phyloP scores from a whole-genome alignment of 129 eudicot species.

The Scalesia atractyloides region DNA sequence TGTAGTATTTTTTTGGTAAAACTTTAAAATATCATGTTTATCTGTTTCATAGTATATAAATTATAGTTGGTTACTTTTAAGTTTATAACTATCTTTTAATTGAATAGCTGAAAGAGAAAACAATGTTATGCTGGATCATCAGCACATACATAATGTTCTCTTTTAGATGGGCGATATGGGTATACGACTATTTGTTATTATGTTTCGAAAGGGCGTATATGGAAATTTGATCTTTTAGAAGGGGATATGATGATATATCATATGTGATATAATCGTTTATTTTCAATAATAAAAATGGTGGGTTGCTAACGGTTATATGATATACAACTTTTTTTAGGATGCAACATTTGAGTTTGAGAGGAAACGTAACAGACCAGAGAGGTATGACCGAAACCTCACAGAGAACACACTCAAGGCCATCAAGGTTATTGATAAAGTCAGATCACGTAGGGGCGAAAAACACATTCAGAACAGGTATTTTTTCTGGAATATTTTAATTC shows the following conservation, averaged over 20 bases:
- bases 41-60: background rate
- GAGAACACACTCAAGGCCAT: constrained; percentile 81
- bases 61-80: background rate
- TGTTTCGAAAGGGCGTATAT: background rate
- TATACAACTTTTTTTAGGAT: constrained; percentile 47
- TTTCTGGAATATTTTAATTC: background rate
- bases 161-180: too few species aligned
- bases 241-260: background rate
- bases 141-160: background rate
- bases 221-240: background rate
- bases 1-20: background rate
- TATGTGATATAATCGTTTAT: background rate
- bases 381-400: constrained; percentile 83
- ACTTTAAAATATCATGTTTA: background rate
- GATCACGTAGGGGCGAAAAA: constrained; percentile 47
- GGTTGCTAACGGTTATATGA: background rate
- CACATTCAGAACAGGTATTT: constrained; percentile 57
- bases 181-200: background rate
- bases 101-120: background rate
- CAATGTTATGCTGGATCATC: background rate
- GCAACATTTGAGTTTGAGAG: constrained; percentile 97
- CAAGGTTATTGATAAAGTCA: constrained; percentile 60
- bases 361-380: constrained; percentile 94
- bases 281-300: background rate
- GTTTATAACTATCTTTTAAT: background rate